Evolutionary conservation across 768 basidiomycete species (phyloP), one percentile per base, ranked within the genome.

Genomic region (Cystobasidium onofrii): DNA sequence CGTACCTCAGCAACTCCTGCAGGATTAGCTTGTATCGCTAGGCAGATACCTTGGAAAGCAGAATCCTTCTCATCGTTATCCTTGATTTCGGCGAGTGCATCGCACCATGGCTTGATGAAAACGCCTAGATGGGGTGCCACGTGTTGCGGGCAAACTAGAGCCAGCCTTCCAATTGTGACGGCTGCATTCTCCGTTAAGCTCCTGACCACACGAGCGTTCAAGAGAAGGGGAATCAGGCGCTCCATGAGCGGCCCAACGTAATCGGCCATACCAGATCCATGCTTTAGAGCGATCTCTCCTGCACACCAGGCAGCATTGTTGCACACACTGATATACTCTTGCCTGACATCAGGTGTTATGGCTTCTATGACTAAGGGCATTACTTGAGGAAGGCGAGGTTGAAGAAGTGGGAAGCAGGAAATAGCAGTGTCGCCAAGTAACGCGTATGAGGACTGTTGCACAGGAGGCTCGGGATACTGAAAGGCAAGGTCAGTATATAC

Each of bases 251-350:
- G 88, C 65, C 88, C 86, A 6, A 96, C 92, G 88, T 90, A 98
- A 82, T 90, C 91, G 79, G 89, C 88, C 83, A 98, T 94, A 77
- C 94, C 91, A 13, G 86, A 83, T 52, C 91, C 92, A 78, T 89
- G 88, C 65, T 92, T 90, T 75, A 99, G 83, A 9, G 96, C 92
- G 36, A 99, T 92, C 82, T 99, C 96, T 54, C 96, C 96, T 33
- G 96, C 93, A n/a, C 92, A 93, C 96, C 96, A 99, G 0, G 95
- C 95, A 12, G 96, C 96, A 80, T 99, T 99, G 82, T 99, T 99
- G 81, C 92, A 94, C 4, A 95, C 96, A 77, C 92, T 94, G 75
- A 98, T 88, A 79, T 93, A 92, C 81, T 97, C 94, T 36, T 89
- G 85, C 78, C 91, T 90, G 0, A 95, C 96, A 79, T 95, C 91